A percentile compares a stretch with the other conserved stretches of the same genome.
phyloP scores from a whole-genome alignment of 441 rosid genomes.

The Gossypium laxum region DNA sequence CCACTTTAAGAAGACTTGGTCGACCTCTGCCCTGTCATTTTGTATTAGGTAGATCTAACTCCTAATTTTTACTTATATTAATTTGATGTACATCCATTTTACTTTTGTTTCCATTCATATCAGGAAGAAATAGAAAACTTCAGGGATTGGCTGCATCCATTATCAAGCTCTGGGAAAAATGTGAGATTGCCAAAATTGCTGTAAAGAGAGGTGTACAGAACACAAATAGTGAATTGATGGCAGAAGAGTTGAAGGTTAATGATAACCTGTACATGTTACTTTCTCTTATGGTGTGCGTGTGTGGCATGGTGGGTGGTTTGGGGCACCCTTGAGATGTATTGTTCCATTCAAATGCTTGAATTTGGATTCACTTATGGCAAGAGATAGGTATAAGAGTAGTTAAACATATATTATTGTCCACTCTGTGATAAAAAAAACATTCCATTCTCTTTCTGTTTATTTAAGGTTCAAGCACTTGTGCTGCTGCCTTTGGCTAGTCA shows the following conservation, averaged over 20 bases:
- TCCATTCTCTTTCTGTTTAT: not conserved
- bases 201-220: slow-evolving; percentile 84
- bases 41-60: slow-evolving; percentile 51
- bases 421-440: not conserved
- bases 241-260: slow-evolving; percentile 77
- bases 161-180: slow-evolving; percentile 91
- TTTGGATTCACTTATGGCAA: not conserved
- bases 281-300: not conserved
- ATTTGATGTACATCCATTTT: slow-evolving; percentile 9
- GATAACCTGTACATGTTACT: not conserved
- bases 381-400: not conserved
- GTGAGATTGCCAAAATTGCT: slow-evolving; percentile 88
- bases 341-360: not conserved
- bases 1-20: slow-evolving; percentile 77
- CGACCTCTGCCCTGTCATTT: slow-evolving; percentile 89
- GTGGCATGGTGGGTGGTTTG: not conserved
- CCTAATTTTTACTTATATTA: slow-evolving; percentile 7
- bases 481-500: not conserved
- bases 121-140: slow-evolving; percentile 84
- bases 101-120: slow-evolving; percentile 16
- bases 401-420: not conserved
- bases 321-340: not conserved
- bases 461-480: not conserved
- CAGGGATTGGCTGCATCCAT: slow-evolving; percentile 82
- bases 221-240: slow-evolving; percentile 76